These are phyloP conservation scores for Camelina laxa DNA, from an alignment of 345 rosid genomes.

Conservation along the genomic window DNA sequence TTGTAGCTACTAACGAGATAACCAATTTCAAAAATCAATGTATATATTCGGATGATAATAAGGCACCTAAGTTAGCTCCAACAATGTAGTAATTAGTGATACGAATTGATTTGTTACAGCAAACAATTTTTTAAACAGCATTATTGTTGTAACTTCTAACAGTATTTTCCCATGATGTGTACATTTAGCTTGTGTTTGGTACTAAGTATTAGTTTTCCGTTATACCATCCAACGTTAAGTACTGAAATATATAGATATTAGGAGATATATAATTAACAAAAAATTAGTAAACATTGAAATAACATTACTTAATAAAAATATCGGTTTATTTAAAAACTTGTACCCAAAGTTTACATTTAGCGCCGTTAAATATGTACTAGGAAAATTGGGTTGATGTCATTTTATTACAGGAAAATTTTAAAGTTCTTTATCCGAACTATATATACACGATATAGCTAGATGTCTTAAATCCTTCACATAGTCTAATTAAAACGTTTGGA, in stretches of 20 bases:
- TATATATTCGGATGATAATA: conserved; percentile 6
- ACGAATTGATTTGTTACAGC: conserved; percentile 24
- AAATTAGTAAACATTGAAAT: not conserved
- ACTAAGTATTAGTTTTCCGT: not conserved
- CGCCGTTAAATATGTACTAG: not conserved
- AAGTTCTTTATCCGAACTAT: not conserved
- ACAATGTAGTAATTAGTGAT: conserved; percentile 30
- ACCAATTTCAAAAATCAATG: conserved; percentile 23
- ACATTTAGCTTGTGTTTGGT: conserved; percentile 8
- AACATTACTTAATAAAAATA: no score
- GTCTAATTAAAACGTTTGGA: not conserved
- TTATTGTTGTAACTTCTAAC: conserved; percentile 37
- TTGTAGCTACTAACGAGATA: conserved; percentile 39
- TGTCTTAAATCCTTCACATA: not conserved
- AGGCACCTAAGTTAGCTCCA: conserved; percentile 21
- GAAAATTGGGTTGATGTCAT: not conserved
- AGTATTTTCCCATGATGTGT: not conserved
- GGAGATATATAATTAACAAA: not conserved
- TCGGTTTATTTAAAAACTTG: not conserved
- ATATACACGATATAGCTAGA: not conserved
- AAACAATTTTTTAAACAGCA: not conserved
- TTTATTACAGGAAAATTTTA: not conserved
- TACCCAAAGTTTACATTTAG: not conserved
- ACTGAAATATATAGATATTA: not conserved
- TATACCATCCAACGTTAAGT: not conserved